These are phyloP conservation scores for Allantophomopsis cytisporea DNA, from an alignment of 2,329 filamentous ascomycete species.

Conservation along the genomic window DNA sequence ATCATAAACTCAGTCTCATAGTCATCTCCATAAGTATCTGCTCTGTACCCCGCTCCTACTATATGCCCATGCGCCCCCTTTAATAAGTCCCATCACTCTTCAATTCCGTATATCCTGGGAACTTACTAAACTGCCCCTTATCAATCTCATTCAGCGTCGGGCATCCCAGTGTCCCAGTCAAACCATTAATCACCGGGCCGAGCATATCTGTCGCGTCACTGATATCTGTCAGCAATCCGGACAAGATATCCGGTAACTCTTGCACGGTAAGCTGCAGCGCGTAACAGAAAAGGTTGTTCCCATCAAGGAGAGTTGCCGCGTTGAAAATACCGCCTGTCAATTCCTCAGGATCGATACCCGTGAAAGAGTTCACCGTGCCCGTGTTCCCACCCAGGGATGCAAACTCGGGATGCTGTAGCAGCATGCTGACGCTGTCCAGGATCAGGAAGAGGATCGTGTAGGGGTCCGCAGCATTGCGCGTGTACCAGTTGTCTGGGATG, in stretches of 20 bases:
- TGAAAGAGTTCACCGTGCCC: constrained; percentile 33
- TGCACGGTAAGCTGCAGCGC: constrained; percentile 24
- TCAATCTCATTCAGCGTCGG: constrained; percentile 9
- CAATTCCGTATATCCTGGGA: constrained; percentile 6
- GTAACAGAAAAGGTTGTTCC: constrained; percentile 33
- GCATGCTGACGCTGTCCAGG: not conserved
- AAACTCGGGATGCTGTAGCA: not conserved
- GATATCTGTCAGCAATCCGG: constrained; percentile 21
- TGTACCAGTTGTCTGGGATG: constrained; percentile 3
- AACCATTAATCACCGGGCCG: constrained; percentile 16
- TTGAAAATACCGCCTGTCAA: constrained; percentile 31
- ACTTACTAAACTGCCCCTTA: constrained; percentile 9
- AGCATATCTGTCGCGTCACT: constrained; percentile 16
- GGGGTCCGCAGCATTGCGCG: not conserved
- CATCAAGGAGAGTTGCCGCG: constrained; percentile 24
- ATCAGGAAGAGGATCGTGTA: not conserved
- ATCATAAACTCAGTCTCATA: too few species aligned
- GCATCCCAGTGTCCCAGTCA: constrained; percentile 7
- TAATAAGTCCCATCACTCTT: not conserved
- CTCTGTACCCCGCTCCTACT: too few species aligned
- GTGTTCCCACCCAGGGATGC: constrained; percentile 32
- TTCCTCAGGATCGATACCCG: constrained; percentile 27
- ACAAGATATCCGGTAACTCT: constrained; percentile 26
- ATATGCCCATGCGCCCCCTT: too few species aligned
- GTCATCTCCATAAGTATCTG: too few species aligned